Evolutionary conservation across 2,329 filamentous ascomycete species (phyloP).

Genomic region (Zasmidium angulare): DNA sequence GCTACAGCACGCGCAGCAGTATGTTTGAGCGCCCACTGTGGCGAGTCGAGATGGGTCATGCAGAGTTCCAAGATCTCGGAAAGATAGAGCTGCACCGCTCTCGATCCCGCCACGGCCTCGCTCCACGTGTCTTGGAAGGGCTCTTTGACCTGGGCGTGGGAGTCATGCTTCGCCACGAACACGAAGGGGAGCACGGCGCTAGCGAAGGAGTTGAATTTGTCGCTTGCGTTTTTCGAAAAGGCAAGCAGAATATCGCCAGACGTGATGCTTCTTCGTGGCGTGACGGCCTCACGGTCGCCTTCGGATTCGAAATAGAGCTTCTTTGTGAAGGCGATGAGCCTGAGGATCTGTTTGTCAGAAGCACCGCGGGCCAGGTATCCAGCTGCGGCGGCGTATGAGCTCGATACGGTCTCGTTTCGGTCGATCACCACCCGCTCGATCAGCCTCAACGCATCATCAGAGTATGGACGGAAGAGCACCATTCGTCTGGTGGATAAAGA

Average conservation of each 20-base stretch:
- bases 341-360: slow-evolving; percentile 58
- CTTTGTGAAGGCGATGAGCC: slow-evolving; percentile 57
- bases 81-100: slow-evolving; percentile 80
- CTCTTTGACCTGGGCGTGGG: slow-evolving; percentile 73
- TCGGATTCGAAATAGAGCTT: slow-evolving; percentile 79
- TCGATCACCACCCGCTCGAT: slow-evolving; percentile 83
- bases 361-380: slow-evolving; percentile 76
- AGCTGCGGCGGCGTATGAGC: slow-evolving; percentile 80
- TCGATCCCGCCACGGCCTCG: slow-evolving; percentile 82
- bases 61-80: slow-evolving; percentile 75
- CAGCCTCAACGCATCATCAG: slow-evolving; percentile 71
- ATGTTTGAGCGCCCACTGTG: slow-evolving; percentile 89
- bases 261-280: slow-evolving; percentile 56
- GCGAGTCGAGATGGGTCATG: slow-evolving; percentile 68
- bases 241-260: slow-evolving; percentile 81
- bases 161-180: slow-evolving; percentile 84
- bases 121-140: slow-evolving; percentile 85
- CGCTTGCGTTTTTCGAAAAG: slow-evolving; percentile 81
- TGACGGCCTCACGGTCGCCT: slow-evolving; percentile 57
- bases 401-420: slow-evolving; percentile 89
- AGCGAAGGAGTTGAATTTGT: slow-evolving; percentile 79
- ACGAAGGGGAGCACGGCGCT: slow-evolving; percentile 77
- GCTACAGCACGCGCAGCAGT: slow-evolving; percentile 79
- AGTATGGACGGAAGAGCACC: slow-evolving; percentile 71
- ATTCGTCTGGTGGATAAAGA: slow-evolving; percentile 80